Percentiles rank a stretch among this genome's conserved stretches.
These are phyloP conservation scores for Phytophthora fragariaefolia DNA, from an alignment of 352 stramenopile species.

Conservation along the genomic window DNA sequence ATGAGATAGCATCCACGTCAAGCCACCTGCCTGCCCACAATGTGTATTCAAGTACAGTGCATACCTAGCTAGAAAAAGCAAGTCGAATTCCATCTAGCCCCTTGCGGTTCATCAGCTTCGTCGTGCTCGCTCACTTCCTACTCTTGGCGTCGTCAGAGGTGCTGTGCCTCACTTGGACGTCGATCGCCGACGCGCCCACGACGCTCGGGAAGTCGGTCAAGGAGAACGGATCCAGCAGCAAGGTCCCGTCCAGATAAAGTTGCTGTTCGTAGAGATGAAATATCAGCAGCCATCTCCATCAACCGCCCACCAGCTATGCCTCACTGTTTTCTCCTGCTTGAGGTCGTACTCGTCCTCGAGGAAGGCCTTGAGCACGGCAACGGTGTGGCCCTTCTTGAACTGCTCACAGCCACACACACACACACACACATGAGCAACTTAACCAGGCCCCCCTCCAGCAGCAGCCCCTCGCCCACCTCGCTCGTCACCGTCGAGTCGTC, in stretches of 20 bases:
- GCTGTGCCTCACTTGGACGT: constrained; percentile 49
- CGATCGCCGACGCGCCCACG: constrained; percentile 40
- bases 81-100: no score
- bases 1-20: no score
- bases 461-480: constrained; percentile 28
- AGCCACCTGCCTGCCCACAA: no score
- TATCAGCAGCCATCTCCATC: neutral
- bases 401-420: constrained; percentile 14
- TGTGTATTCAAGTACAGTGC: no score
- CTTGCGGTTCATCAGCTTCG: neutral
- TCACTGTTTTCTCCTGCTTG: constrained; percentile 41
- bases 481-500: constrained; percentile 60
- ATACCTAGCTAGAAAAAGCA: no score
- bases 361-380: constrained; percentile 67
- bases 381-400: constrained; percentile 76
- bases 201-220: constrained; percentile 66
- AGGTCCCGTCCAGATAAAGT: constrained; percentile 44
- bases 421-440: neutral
- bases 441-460: neutral
- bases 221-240: constrained; percentile 70
- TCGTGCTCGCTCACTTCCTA: constrained; percentile 31
- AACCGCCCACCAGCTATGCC: neutral
- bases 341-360: constrained; percentile 63
- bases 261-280: constrained; percentile 26
- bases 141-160: constrained; percentile 19